These are phyloP conservation scores for Trifolium dubium DNA, from an alignment of 306 rosid genomes.

Conservation along the genomic window DNA sequence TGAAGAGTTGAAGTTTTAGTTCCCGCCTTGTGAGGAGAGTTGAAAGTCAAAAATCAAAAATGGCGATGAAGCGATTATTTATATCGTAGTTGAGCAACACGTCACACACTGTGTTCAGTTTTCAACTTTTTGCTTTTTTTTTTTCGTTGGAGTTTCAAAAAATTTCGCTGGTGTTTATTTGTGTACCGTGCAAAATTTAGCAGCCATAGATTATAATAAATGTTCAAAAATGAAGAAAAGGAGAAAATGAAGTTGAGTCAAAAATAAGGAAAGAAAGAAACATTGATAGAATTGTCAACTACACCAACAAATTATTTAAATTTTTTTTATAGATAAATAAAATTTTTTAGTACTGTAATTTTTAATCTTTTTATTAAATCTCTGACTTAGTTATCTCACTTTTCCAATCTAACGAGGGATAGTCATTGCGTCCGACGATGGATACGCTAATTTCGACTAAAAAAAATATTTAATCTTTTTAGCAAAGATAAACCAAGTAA, in stretches of 20 bases:
- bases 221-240: background rate
- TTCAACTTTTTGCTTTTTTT: background rate
- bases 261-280: background rate
- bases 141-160: background rate
- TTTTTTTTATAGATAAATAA: too few species aligned
- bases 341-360: too few species aligned
- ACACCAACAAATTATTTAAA: too few species aligned
- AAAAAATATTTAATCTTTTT: too few species aligned
- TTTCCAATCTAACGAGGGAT: too few species aligned
- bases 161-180: background rate
- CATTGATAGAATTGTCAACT: too few species aligned
- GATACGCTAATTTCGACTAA: too few species aligned
- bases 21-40: conserved; percentile 76
- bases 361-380: too few species aligned
- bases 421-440: too few species aligned
- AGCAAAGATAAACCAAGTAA: too few species aligned
- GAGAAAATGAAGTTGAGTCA: background rate
- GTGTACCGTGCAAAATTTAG: background rate
- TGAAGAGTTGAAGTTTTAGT: conserved; percentile 47
- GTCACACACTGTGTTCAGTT: conserved; percentile 12
- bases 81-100: conserved; percentile 60
- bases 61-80: conserved; percentile 44
- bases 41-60: conserved; percentile 46
- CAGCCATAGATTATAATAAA: background rate
- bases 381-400: too few species aligned